Conservation (phyloP, 768 basidiomycete genomes). For the Mycena belliarum region DNA sequence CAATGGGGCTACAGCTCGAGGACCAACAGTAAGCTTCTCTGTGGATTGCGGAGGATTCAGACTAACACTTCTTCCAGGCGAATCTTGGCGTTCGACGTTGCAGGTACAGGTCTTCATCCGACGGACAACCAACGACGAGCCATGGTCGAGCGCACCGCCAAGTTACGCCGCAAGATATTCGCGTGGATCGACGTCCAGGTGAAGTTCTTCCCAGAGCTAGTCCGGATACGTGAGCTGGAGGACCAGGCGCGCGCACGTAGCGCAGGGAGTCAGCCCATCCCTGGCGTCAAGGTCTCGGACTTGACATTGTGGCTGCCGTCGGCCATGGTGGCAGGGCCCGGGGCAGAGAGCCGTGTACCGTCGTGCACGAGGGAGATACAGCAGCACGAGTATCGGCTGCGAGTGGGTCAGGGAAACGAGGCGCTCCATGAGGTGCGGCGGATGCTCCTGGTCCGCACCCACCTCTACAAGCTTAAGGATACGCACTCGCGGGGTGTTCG, state of each 20-base stretch:
- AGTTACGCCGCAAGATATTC: background rate
- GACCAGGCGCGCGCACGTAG: background rate
- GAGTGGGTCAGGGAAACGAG: conserved; percentile 29
- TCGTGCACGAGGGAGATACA: background rate
- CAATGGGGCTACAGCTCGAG: background rate
- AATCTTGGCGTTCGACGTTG: background rate
- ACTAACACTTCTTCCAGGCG: background rate
- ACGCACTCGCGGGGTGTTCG: conserved; percentile 24
- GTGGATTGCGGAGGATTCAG: background rate
- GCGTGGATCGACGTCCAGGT: conserved; percentile 1
- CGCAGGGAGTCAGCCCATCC: background rate
- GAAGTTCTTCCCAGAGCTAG: background rate
- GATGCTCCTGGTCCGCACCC: conserved; percentile 24
- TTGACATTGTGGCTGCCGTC: conserved; percentile 28
- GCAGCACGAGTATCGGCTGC: conserved; percentile 25
- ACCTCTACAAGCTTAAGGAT: conserved; percentile 26
- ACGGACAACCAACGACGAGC: background rate
- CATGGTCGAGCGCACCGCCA: background rate
- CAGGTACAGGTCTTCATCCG: background rate
- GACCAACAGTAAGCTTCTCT: background rate
- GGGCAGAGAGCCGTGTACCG: background rate
- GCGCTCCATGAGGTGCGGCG: conserved; percentile 9
- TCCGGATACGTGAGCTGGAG: background rate
- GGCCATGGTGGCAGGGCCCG: background rate
- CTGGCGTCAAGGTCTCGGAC: background rate